Percentiles rank a stretch among this genome's conserved stretches.
Evolutionary conservation across 129 eudicot genomes (phyloP).

Genomic region (Rutidosis leptorrhynchoides): DNA sequence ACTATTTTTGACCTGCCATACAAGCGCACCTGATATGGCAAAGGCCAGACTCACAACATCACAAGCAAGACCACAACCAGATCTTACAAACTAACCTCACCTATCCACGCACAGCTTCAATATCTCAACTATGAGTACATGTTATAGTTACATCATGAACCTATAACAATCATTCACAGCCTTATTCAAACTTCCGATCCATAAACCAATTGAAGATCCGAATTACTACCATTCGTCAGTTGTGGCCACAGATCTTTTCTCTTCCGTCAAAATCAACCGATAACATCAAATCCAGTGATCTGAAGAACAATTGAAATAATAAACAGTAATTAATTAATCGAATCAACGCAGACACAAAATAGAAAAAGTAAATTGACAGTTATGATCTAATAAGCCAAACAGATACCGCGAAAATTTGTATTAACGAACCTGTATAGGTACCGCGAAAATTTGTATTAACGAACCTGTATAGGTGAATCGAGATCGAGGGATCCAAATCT

Average conservation of each 20-base stretch:
- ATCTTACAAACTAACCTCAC: constrained; percentile 30
- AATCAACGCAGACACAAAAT: no score
- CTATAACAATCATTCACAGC: background rate
- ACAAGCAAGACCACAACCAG: background rate
- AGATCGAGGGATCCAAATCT: background rate
- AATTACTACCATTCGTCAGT: background rate
- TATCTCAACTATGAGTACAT: constrained; percentile 22
- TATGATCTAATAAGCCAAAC: background rate
- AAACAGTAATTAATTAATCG: background rate
- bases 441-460: background rate
- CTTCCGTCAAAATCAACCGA: background rate
- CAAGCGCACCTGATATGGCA: constrained; percentile 99
- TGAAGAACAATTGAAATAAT: background rate
- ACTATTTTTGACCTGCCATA: constrained; percentile 78
- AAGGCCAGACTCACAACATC: constrained; percentile 54
- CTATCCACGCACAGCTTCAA: background rate
- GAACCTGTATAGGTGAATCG: background rate
- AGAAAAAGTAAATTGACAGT: no score
- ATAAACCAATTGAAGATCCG: background rate
- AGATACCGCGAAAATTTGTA: no score
- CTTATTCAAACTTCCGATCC: background rate
- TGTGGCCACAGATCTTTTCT: background rate
- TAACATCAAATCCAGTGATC: background rate
- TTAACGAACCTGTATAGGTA: background rate
- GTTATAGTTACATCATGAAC: constrained; percentile 15